Conservation (phyloP, 441 rosid species). For the Euphorbia neoarborescens region DNA sequence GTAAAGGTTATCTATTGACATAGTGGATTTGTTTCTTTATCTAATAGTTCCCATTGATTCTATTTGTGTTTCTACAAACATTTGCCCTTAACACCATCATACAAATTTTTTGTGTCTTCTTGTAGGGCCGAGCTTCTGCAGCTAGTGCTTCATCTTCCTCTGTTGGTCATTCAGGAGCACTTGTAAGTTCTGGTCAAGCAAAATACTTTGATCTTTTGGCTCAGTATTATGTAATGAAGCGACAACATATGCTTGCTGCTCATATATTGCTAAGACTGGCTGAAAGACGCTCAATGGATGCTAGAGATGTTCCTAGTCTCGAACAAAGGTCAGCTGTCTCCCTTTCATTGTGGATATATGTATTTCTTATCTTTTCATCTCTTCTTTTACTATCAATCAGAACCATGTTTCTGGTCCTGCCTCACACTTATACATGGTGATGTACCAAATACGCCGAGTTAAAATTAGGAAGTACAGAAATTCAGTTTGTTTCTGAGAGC, state of each 20-base stretch:
- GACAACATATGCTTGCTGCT: constrained; percentile 93
- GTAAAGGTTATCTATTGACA: constrained; percentile 23
- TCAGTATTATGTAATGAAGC: constrained; percentile 75
- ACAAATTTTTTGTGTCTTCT: constrained; percentile 18
- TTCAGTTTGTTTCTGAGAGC: neutral
- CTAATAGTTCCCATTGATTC: constrained; percentile 4
- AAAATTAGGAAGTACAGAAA: too few species aligned
- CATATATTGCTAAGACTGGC: constrained; percentile 86
- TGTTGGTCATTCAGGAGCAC: constrained; percentile 47
- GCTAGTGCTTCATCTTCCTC: constrained; percentile 41
- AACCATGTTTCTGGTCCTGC: neutral
- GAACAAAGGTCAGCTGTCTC: constrained; percentile 59
- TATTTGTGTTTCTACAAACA: constrained; percentile 8
- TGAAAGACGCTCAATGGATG: constrained; percentile 65
- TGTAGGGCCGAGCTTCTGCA: constrained; percentile 43
- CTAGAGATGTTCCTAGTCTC: constrained; percentile 55
- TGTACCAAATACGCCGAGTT: neutral
- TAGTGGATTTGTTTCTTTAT: neutral
- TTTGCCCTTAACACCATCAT: constrained; percentile 1
- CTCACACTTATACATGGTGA: neutral
- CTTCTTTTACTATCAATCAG: neutral
- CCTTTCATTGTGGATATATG: constrained; percentile 10
- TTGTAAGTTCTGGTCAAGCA: constrained; percentile 49
- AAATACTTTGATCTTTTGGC: constrained; percentile 85
- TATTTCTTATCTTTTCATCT: neutral